Percentiles rank a stretch among this genome's conserved stretches.
These are phyloP conservation scores for Microbotryomycetes sp. DNA, from an alignment of 1,284 basidiomycete species.

Conservation along the genomic window DNA sequence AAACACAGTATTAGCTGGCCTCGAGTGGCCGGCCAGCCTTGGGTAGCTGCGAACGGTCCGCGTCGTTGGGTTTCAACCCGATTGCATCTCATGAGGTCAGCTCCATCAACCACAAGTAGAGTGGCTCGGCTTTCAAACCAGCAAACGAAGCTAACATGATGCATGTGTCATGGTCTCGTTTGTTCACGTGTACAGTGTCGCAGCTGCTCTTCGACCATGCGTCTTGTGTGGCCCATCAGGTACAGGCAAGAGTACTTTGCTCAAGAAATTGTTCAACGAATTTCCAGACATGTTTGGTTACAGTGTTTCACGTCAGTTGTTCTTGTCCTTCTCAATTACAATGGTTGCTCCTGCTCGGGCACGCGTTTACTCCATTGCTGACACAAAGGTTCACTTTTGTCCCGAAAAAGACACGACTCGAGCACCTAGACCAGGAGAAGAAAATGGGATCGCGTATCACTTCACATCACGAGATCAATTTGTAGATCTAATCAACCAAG, in stretches of 20 bases:
- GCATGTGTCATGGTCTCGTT: neutral
- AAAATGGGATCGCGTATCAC: slow-evolving; percentile 60
- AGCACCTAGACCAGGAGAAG: slow-evolving; percentile 72
- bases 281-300: slow-evolving; percentile 86
- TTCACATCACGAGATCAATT: slow-evolving; percentile 52
- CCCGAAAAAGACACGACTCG: slow-evolving; percentile 76
- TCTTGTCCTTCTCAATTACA: neutral
- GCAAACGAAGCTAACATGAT: too few relatives aligned
- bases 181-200: neutral
- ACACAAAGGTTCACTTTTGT: too few relatives aligned
- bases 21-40: too few relatives aligned
- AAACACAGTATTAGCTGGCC: too few relatives aligned
- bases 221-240: slow-evolving; percentile 64
- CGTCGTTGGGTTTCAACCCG: too few relatives aligned
- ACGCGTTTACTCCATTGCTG: too few relatives aligned
- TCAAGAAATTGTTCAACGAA: slow-evolving; percentile 74
- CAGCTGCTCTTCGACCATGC: slow-evolving; percentile 16
- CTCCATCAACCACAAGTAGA: too few relatives aligned
- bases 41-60: too few relatives aligned
- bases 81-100: too few relatives aligned
- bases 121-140: too few relatives aligned
- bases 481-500: slow-evolving; percentile 45
- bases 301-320: slow-evolving; percentile 80
- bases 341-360: too few relatives aligned
- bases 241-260: slow-evolving; percentile 88